Base-by-base conservation (phyloP, 139 green algal genomes). In the Coccomyxa sp. region DNA sequence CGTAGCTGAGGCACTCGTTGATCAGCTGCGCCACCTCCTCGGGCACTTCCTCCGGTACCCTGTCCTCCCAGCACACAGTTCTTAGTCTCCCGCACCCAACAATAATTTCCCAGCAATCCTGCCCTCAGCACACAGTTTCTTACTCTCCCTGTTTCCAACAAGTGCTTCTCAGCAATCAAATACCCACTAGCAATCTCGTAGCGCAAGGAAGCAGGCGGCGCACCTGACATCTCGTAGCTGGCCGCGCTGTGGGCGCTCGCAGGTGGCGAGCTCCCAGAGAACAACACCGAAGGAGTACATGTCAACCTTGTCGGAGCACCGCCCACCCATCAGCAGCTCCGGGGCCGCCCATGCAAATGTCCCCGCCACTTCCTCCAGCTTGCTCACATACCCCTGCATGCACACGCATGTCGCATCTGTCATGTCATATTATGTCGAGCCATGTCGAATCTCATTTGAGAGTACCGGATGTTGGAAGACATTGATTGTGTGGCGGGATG, bases 201-300 rank as follows among this genome's bases (percentile, higher is more conserved):
- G 17, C 66, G 25, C 15, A 63, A 18, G 31, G 27, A 59, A n/a
- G 15, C 30, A 60, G 16, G 57, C 66, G 74, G 45, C 23, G 1
- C 13, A 81, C 78, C 58, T 59, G 63, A 83, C 23, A 28, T 83
- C 76, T 0, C 79, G 58, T 32, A 87, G 67, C 77, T 76, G 71
- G 17, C 86, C 83, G 17, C 86, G 71, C 45, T 81, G n/a, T 3
- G 86, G 86, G 28, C 67, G 74, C 25, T 88, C 80, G 0, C 60
- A 58, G 0, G 83, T 87, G n/a, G 67, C 85, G 18, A 89, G 78
- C 77, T 89, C 86, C 79, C 79, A 87, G n/a, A 87, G 84, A 18
- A 88, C 31, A 18, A 88, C 81, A 0, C 51, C 85, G 27, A 82
- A 89, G 10, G 45, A 79, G 79, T 82, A 90, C 12, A 86, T 86